Base-by-base conservation (phyloP, 495 filamentous ascomycete species). In the Xylaria intraflava region DNA sequence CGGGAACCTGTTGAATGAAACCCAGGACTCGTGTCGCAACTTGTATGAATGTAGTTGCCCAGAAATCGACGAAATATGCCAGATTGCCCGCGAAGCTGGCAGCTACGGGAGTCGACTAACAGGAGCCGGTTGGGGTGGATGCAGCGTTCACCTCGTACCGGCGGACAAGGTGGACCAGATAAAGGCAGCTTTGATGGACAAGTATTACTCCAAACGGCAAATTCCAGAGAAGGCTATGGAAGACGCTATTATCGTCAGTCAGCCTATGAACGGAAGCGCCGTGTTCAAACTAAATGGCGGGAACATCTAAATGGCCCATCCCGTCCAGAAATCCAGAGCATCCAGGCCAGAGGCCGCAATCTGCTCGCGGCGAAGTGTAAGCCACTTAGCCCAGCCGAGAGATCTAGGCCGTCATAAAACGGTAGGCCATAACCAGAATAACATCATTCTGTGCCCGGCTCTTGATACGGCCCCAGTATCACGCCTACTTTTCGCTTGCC, bases 81-180 rank as follows among this genome's bases (percentile, higher is more conserved):
- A 70, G 24, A 84, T 97, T 58, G 92, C 93, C 1, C 77, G 83
- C 11, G 72, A 71, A 39, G 87, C 85, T 3, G 93, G 94, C 19
- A 80, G 84, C 36, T 92, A 87, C 69, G 94, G 93, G 19, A 88
- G 85, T 58, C 79, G 93, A 8, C 71, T 97, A 62, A 98, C 93
- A 1, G 93, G 93, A 45, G 93, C 93, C 14, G 93, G 93, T 24
- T 98, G 93, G 93, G 93, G 93, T 56, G 93, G 93, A 11, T 97
- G 94, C 69, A 90, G 81, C 40, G 92, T 98, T 45, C 94, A 98
- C 69, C 78, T 98, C 52, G 83, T 97, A 43, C 86, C 92, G 2
- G 85, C 83, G 59, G 81, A 89, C 51, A 92, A 87, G 71, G 87
- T 95, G 1, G 83, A 89, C n/a, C 83, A 72, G 33, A 86, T 98